These are phyloP conservation scores for Solanum pinnatisectum DNA, from an alignment of 257 asterid species.

Conservation along the genomic window DNA sequence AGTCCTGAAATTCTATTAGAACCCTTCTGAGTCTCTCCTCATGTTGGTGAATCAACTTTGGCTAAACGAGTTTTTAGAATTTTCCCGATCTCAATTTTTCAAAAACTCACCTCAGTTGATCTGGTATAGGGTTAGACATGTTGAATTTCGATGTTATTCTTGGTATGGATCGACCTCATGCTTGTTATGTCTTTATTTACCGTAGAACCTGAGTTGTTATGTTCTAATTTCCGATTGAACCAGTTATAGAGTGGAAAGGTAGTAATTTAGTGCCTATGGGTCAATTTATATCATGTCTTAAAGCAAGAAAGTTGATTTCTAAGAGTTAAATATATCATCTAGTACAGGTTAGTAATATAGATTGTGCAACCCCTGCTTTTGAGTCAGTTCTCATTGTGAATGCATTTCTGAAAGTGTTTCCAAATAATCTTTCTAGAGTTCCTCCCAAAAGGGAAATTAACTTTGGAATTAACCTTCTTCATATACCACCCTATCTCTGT, in stretches of 20 bases:
- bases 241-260: neutral
- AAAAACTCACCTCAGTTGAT: neutral
- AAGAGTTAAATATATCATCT: neutral
- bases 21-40: neutral
- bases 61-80: neutral
- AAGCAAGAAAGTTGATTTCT: neutral
- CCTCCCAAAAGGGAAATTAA: neutral
- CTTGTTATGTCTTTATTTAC: neutral
- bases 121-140: neutral
- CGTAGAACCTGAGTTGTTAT: neutral
- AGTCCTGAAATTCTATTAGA: neutral
- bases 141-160: no score
- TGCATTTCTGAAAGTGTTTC: neutral
- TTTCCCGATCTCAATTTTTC: neutral
- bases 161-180: neutral
- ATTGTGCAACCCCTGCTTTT: neutral
- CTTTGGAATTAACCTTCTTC: neutral
- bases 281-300: neutral
- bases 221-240: no score
- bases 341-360: neutral
- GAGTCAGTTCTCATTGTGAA: neutral
- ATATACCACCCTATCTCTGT: neutral
- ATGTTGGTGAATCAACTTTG: neutral
- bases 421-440: neutral
- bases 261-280: neutral